These are phyloP conservation scores for Nepenthes gracilis DNA, from an alignment of 148 eudicot genomes.

Conservation along the genomic window DNA sequence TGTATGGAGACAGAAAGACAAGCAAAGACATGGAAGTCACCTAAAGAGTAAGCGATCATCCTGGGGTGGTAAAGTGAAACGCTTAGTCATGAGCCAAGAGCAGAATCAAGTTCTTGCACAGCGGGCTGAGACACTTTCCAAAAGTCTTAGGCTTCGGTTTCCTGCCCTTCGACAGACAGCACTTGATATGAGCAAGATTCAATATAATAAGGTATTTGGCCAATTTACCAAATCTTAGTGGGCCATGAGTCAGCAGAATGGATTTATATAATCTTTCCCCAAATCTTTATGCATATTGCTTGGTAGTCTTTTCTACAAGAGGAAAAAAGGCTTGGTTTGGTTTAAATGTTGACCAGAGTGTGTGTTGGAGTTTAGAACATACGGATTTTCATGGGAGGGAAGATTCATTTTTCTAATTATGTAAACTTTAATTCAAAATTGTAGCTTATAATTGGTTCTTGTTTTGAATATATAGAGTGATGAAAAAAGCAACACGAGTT, in stretches of 20 bases:
- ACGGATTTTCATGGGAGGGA: no score
- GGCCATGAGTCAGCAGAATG: not conserved
- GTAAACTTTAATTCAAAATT: no score
- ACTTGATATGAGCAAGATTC: conserved; percentile 38
- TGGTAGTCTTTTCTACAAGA: no score
- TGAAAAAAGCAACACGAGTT: no score
- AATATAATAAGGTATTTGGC: conserved; percentile 30
- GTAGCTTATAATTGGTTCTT: no score
- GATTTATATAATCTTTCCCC: not conserved
- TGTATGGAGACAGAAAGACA: conserved; percentile 28
- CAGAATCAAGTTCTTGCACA: conserved; percentile 23
- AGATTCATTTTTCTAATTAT: no score
- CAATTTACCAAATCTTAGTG: not conserved
- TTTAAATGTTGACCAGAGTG: no score
- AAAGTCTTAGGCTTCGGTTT: conserved; percentile 26
- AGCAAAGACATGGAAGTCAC: conserved; percentile 13
- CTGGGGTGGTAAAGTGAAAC: conserved; percentile 35
- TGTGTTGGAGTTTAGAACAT: no score
- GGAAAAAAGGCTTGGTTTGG: no score
- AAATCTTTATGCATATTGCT: no score
- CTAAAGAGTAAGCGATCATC: conserved; percentile 13
- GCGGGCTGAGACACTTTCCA: conserved; percentile 32
- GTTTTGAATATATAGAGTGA: no score
- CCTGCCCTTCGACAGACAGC: conserved; percentile 37
- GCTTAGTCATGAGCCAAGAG: conserved; percentile 17